Conservation (phyloP, 768 basidiomycete genomes). For the Agrocybe chaxingu region DNA sequence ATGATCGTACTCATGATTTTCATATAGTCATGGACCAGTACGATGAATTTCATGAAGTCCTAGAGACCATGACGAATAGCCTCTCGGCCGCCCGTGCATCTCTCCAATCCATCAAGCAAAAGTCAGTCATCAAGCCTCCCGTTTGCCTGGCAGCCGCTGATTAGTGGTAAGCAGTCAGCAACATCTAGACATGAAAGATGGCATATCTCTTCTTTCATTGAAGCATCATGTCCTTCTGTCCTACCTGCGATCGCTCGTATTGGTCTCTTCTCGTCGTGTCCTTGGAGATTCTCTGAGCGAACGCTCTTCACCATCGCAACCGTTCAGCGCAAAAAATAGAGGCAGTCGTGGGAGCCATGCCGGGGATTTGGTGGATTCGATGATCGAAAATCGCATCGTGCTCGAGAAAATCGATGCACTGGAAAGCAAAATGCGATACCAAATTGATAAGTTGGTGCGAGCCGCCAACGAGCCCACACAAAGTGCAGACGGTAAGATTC, state of each 20-base stretch:
- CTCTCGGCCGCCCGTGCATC: conserved; percentile 58
- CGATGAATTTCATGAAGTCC: conserved; percentile 24
- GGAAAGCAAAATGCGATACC: conserved; percentile 87
- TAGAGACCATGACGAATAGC: conserved; percentile 61
- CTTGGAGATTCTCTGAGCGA: conserved; percentile 59
- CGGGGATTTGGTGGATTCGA: conserved; percentile 76
- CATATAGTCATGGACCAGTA: conserved; percentile 18
- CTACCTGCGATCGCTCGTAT: conserved; percentile 80
- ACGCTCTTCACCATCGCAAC: conserved; percentile 43
- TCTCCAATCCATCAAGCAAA: conserved; percentile 51
- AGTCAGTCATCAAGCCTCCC: conserved; percentile 35
- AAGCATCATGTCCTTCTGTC: conserved; percentile 84
- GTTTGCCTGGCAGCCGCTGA: conserved; percentile 4
- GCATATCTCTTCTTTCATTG: conserved; percentile 87
- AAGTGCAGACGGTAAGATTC: conserved; percentile 54
- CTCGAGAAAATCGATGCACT: conserved; percentile 87
- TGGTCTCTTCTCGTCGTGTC: conserved; percentile 68
- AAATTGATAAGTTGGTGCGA: conserved; percentile 90
- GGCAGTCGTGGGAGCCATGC: conserved; percentile 49
- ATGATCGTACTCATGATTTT: conserved; percentile 4
- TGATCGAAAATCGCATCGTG: conserved; percentile 77
- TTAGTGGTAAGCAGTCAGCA: conserved; percentile 19
- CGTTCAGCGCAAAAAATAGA: conserved; percentile 55
- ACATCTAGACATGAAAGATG: conserved; percentile 56
- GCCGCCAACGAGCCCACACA: conserved; percentile 62